Base-by-base conservation (phyloP, 495 filamentous ascomycete genomes). In the Penicillium riverlandense region DNA sequence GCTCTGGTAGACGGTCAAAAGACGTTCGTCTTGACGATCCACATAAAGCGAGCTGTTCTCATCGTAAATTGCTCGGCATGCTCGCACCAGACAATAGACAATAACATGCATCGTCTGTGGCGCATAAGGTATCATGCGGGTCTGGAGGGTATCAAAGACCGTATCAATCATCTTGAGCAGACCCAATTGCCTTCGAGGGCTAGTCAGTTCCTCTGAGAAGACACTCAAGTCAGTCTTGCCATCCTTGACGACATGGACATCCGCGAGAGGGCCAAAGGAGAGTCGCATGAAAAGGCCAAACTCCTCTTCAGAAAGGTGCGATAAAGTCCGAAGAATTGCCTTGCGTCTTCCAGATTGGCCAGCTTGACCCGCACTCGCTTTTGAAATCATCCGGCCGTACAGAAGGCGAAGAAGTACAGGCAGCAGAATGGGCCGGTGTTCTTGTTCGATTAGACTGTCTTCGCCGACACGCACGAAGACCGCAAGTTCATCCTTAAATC, bases 401-500 rank as follows among this genome's bases (percentile, higher is more conserved):
- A 99, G 74, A 29, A 99, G 62, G 40, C 90, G 77, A 16, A 99
- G 75, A 40, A 97, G 72, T 11, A 99, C 77, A 2, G 92, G 90
- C 70, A 95, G 84, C 11, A 95, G 57, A 15, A 78, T 77, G 13
- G 57, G 49, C 5, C 81, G 80, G 58, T 97, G 86, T 38, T 86
- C 78, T 13, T 78, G 66, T 55, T 84, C 81, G 37, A 96, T 83
- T 43, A 80, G 64, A 49, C 82, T 87, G 42, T 90, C 82, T 8
- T 89, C 85, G 9, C 70, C 75, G 28, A 77, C 63, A 54, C 89
- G 86, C 38, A 97, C 79, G 43, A 97, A 84, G 2, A 89, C 79
- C 0, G 88, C 78, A 11, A 97, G 76, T 63, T 96, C 89, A 54
- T 97, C 94, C 53, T 87, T 83, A 66, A 97, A 96, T 36, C 86